These are phyloP conservation scores for Phytophthora constricta DNA, from an alignment of 352 stramenopile species.

Conservation along the genomic window DNA sequence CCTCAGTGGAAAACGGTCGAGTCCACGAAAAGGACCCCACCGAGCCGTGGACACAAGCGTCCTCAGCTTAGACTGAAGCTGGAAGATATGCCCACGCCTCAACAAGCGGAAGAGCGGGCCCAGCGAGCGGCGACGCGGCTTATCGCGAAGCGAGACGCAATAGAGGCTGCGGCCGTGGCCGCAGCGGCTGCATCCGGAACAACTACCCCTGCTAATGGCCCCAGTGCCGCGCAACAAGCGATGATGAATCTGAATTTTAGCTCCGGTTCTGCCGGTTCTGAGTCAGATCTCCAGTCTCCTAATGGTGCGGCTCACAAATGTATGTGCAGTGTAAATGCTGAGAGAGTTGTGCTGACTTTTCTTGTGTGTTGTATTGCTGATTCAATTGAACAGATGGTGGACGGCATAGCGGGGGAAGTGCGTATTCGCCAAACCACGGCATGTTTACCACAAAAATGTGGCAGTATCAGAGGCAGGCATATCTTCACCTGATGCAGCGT, in stretches of 20 bases:
- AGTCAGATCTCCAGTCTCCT: conserved; percentile 72
- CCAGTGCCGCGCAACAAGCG: conserved; percentile 70
- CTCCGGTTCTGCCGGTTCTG: conserved; percentile 50
- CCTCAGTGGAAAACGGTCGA: conserved; percentile 36
- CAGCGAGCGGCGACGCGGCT: conserved; percentile 76
- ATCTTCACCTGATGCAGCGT: conserved; percentile 78
- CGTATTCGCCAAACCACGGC: conserved; percentile 87
- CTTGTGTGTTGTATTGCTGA: background rate
- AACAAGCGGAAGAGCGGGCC: conserved; percentile 83
- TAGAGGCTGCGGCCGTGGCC: conserved; percentile 59
- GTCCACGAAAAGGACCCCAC: conserved; percentile 24
- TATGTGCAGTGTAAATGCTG: conserved; percentile 5
- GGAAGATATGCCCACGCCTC: conserved; percentile 87
- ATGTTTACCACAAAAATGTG: conserved; percentile 90
- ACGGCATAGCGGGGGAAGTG: conserved; percentile 75
- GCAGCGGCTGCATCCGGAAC: conserved; percentile 31
- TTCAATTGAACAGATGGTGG: conserved; percentile 42
- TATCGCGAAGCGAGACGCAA: conserved; percentile 76
- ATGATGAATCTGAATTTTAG: conserved; percentile 82
- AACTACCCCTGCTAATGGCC: conserved; percentile 17
- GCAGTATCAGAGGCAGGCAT: conserved; percentile 87
- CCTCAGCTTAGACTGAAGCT: conserved; percentile 79
- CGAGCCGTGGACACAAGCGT: conserved; percentile 46
- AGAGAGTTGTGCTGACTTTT: background rate
- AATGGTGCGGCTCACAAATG: conserved; percentile 44